Conservation (phyloP, 1,284 basidiomycete genomes). For the Trametes polyzona region DNA sequence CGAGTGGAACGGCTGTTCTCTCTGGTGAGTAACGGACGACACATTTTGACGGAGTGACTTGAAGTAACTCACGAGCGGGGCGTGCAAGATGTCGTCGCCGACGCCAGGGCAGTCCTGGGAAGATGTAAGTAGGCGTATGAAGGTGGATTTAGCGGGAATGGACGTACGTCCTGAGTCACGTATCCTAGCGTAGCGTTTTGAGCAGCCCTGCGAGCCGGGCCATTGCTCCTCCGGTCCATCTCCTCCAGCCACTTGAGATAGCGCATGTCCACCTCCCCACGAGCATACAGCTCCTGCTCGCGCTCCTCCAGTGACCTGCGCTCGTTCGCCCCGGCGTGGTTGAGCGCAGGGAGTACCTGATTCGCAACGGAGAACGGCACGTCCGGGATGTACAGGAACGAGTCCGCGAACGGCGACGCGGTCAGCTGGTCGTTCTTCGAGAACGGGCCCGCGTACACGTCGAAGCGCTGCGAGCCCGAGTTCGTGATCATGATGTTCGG, state of each 20-base stretch:
- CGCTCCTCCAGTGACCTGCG: conserved; percentile 33
- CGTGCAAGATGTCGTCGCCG: conserved; percentile 70
- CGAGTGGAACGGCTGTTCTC: conserved; percentile 47
- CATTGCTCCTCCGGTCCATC: conserved; percentile 48
- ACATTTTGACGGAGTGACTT: background rate
- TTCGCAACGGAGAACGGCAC: conserved; percentile 53
- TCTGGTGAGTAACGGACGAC: background rate
- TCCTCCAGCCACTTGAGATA: conserved; percentile 60
- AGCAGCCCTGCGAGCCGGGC: conserved; percentile 41
- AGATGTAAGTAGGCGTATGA: background rate
- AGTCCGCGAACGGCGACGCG: conserved; percentile 64
- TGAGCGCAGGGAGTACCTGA: conserved; percentile 57
- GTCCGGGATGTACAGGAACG: conserved; percentile 62
- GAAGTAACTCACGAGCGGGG: conserved; percentile 43
- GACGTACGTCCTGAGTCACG: conserved; percentile 70
- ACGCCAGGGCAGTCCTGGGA: conserved; percentile 67
- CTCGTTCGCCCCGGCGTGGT: conserved; percentile 47
- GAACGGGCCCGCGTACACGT: conserved; percentile 71
- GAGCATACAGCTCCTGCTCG: conserved; percentile 48
- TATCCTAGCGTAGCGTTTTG: conserved; percentile 68
- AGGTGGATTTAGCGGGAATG: background rate
- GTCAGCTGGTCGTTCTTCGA: conserved; percentile 82
- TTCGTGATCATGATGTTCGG: conserved; percentile 76
- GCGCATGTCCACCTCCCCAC: conserved; percentile 54
- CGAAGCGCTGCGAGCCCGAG: conserved; percentile 77